These are phyloP conservation scores for Ceratobasidium sp. DNA, from an alignment of 1,284 basidiomycete genomes.

Conservation along the genomic window DNA sequence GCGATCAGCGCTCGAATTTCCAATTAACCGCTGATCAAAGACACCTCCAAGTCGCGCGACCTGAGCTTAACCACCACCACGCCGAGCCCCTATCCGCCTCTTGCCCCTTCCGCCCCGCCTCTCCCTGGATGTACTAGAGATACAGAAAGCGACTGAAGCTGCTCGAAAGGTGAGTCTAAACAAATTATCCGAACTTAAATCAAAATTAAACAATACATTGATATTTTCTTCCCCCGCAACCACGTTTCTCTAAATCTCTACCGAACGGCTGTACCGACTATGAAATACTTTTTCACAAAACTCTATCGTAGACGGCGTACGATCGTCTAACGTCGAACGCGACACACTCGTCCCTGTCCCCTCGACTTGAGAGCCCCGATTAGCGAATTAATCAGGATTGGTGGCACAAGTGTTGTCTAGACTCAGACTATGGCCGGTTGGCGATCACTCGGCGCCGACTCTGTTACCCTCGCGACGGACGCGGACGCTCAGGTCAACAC, in stretches of 20 bases:
- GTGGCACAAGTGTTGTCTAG: constrained; percentile 31
- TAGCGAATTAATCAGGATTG: constrained; percentile 20
- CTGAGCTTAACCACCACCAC: no score
- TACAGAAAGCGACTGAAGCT: no score
- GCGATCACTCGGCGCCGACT: constrained; percentile 11
- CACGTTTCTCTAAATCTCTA: constrained; percentile 39
- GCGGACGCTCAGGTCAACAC: constrained; percentile 30
- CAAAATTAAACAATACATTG: not conserved
- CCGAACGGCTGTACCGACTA: constrained; percentile 38
- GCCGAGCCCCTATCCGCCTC: no score
- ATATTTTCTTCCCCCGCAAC: constrained; percentile 31
- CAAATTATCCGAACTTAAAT: no score
- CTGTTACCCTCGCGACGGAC: constrained; percentile 19
- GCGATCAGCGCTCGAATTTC: no score
- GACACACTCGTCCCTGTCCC: constrained; percentile 18
- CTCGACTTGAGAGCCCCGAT: constrained; percentile 19
- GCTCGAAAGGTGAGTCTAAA: no score
- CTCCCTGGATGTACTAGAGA: no score
- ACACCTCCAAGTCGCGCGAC: no score
- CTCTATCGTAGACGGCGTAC: constrained; percentile 14
- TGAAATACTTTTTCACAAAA: constrained; percentile 44
- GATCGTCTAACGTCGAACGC: constrained; percentile 10
- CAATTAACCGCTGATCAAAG: no score
- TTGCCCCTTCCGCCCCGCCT: no score
- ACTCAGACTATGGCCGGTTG: constrained; percentile 8